A percentile compares a stretch with the other conserved stretches of the same genome.
Evolutionary conservation across 148 eudicot genomes (phyloP).

Genomic region (Limonium bicolor): DNA sequence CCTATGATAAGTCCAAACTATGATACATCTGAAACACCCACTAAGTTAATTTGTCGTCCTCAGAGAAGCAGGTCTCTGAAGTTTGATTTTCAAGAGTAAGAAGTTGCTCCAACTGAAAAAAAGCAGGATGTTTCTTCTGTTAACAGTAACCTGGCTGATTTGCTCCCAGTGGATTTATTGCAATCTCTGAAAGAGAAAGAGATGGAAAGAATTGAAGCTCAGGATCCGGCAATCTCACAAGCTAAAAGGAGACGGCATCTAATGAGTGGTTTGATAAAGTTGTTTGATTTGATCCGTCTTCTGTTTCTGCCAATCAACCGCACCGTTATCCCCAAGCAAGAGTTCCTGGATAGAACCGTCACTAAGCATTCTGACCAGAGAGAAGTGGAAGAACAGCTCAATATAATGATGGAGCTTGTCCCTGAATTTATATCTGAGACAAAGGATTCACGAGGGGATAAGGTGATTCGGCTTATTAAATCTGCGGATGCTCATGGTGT

Average conservation of each 20-base stretch:
- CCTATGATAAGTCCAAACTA: slow-evolving; percentile 44
- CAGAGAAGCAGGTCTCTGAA: slow-evolving; percentile 34
- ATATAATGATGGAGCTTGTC: slow-evolving; percentile 51
- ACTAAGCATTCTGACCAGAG: slow-evolving; percentile 32
- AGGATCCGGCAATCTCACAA: slow-evolving; percentile 52
- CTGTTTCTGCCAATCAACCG: slow-evolving; percentile 62
- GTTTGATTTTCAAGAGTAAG: slow-evolving; percentile 44
- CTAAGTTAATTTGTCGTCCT: slow-evolving; percentile 28
- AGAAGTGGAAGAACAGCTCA: slow-evolving; percentile 74
- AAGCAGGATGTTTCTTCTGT: slow-evolving; percentile 3
- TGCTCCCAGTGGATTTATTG: slow-evolving; percentile 48
- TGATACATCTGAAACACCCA: slow-evolving; percentile 16
- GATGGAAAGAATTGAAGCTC: slow-evolving; percentile 29
- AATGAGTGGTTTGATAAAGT: slow-evolving; percentile 54
- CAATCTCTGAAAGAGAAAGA: slow-evolving; percentile 71
- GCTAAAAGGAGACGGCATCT: slow-evolving; percentile 48
- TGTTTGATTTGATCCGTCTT: slow-evolving; percentile 52
- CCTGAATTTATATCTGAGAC: slow-evolving; percentile 68
- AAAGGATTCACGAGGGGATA: slow-evolving; percentile 39
- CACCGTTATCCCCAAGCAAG: slow-evolving; percentile 57
- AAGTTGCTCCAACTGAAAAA: slow-evolving; percentile 10
- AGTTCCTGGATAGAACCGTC: slow-evolving; percentile 49
- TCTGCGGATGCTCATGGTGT: no score
- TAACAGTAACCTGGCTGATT: slow-evolving; percentile 26
- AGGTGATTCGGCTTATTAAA: slow-evolving; percentile 57